A percentile compares a stretch with the other conserved stretches of the same genome.
Conservation (phyloP, 129 eudicot genomes). For the Logfia minima region DNA sequence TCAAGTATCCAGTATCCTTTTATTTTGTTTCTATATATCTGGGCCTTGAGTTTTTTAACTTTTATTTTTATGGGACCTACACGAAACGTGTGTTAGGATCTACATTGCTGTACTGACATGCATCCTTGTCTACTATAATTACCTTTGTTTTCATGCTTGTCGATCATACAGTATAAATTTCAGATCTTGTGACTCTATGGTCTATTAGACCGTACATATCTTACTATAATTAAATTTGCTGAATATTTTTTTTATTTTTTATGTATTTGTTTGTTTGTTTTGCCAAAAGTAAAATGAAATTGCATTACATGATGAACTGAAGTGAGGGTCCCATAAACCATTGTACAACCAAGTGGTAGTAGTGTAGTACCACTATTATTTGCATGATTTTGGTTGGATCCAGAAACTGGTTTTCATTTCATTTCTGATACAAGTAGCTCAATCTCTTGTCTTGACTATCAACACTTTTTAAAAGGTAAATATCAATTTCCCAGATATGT, state of each 20-base stretch:
- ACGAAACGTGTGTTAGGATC: slow-evolving; percentile 10
- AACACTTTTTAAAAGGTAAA: slow-evolving; percentile 7
- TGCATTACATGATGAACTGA: neutral
- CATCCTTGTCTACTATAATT: slow-evolving; percentile 2
- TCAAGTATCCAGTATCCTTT: neutral
- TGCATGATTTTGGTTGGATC: neutral
- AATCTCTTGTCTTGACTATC: slow-evolving; percentile 13
- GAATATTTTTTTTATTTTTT: neutral
- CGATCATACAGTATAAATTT: neutral
- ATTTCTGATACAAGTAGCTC: slow-evolving; percentile 15
- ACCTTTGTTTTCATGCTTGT: slow-evolving; percentile 24
- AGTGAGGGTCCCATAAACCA: neutral
- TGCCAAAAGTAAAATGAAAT: neutral
- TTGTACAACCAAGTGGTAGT: neutral
- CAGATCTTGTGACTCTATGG: slow-evolving; percentile 9
- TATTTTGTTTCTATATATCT: too few relatives aligned
- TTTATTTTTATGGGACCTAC: neutral
- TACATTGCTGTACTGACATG: slow-evolving; percentile 14
- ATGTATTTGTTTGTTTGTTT: neutral
- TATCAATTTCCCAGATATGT: neutral
- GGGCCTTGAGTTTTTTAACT: neutral
- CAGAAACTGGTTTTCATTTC: neutral
- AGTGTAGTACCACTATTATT: neutral
- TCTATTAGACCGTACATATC: neutral
- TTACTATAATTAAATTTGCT: neutral